Evolutionary conservation across 2,329 filamentous ascomycete genomes (phyloP), one percentile per base, ranked within the genome.

Genomic region (Fusarium virguliforme): DNA sequence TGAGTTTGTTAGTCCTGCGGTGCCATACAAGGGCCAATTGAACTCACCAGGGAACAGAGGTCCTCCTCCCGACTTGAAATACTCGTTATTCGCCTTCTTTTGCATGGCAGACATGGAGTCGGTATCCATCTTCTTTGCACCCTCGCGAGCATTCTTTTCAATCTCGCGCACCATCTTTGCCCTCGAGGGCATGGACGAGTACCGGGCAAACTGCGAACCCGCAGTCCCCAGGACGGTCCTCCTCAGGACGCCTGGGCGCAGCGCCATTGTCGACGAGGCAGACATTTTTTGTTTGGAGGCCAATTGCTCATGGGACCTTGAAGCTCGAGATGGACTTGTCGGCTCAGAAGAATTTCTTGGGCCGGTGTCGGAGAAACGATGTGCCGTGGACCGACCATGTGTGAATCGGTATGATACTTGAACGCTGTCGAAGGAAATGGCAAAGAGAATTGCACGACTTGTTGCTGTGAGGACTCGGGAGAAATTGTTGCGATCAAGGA

Each of bases 11-110:
- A 64, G 37, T 54, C 38, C 34, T 26, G 10, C 32, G 32, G 41
- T 32, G 38, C 9, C 59, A 38, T 28, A 50, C 26, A 32, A 35
- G 18, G 22, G 15, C 54, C 65, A 59, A 73, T 58, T 57, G 64
- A 15, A 79, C 79, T 70, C 34, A 76, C 75, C 78, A 62, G 80
- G 79, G 60, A 81, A 80, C n/a, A 81, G 64, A 55, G 78, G 79
- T 0, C 78, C 79, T 15, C 75, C 76, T 6, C 79, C 79, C 12
- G 76, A 68, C 56, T 72, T 75, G n/a, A 81, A 80, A 38, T 80
- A 79, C 50, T 81, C 78, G 37, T 72, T 65, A 35, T 80, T 77
- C 24, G 79, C 76, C 57, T 53, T 62, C 68, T 74, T 79, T 41
- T 81, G 77, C 48, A 79, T 73, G 18, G 72, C 63, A 58, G 77